Evolutionary conservation across 257 asterid genomes (phyloP).

Genomic region (Mitragyna speciosa): DNA sequence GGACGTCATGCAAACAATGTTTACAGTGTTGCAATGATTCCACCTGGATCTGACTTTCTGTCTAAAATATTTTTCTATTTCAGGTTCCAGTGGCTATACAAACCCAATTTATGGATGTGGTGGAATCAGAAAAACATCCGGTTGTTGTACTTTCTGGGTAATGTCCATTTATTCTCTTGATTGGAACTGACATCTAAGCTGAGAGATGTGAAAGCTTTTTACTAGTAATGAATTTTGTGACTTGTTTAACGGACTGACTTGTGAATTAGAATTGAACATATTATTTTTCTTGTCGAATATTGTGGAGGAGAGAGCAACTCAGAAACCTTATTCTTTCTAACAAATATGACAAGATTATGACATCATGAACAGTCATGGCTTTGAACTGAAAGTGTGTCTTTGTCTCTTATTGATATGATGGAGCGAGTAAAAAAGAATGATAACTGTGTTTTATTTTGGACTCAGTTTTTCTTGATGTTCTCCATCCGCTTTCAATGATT

Average conservation of each 20-base stretch:
- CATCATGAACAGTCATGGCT: not conserved
- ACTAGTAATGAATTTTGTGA: not conserved
- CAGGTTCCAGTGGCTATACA: constrained; percentile 83
- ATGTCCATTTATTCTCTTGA: constrained; percentile 21
- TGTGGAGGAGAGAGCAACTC: not conserved
- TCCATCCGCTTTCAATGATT: not conserved
- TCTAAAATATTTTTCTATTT: constrained; percentile 15
- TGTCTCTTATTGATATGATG: not conserved
- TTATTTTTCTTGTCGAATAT: not conserved
- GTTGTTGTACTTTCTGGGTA: constrained; percentile 80
- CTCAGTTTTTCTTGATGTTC: not conserved
- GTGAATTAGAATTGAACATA: not conserved
- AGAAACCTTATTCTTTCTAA: not conserved
- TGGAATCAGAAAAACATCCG: constrained; percentile 85
- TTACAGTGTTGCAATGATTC: not conserved
- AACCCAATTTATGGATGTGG: constrained; percentile 44
- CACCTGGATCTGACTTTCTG: not conserved
- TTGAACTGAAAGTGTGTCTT: not conserved
- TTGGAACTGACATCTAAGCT: not conserved
- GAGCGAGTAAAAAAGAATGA: not conserved
- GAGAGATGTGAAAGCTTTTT: not conserved
- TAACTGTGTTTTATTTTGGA: not conserved
- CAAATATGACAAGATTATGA: not conserved
- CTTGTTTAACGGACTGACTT: not conserved
- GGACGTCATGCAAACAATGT: not conserved